Percentiles rank a stretch among this genome's conserved stretches.
phyloP scores from a whole-genome alignment of 2,329 filamentous ascomycete species.

The Colletotrichum godetiae region DNA sequence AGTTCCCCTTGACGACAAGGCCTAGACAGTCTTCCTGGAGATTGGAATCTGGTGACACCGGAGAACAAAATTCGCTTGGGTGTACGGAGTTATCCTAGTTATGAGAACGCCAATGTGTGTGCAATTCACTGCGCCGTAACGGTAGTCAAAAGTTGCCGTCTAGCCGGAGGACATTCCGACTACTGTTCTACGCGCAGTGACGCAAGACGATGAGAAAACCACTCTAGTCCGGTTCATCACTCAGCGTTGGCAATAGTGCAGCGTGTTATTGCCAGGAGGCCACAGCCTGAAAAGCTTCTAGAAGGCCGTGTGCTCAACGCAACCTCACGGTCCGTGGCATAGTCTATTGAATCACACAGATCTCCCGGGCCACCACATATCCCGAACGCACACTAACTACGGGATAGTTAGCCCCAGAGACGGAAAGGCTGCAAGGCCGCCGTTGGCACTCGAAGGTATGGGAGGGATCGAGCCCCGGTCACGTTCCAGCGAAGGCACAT shows the following conservation, averaged over 20 bases:
- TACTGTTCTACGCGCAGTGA: not conserved
- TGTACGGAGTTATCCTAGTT: not conserved
- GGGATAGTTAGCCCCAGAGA: not conserved
- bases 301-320: not conserved
- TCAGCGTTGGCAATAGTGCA: not conserved
- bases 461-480: not conserved
- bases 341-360: not conserved
- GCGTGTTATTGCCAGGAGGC: not conserved
- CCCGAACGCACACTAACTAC: not conserved
- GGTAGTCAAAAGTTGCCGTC: not conserved
- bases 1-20: not conserved
- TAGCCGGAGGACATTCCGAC: not conserved
- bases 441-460: not conserved
- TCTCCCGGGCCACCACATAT: constrained; percentile 1
- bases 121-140: not conserved
- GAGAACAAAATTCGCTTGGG: not conserved
- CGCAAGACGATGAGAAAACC: not conserved
- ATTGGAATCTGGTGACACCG: not conserved
- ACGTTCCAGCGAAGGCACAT: not conserved
- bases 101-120: not conserved
- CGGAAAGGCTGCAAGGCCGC: not conserved
- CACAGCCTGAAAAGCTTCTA: not conserved
- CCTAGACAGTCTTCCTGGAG: not conserved
- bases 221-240: not conserved
- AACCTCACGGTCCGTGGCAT: not conserved